These are phyloP conservation scores for Monosporascus sp. DNA, from an alignment of 2,329 filamentous ascomycete genomes.

Conservation along the genomic window DNA sequence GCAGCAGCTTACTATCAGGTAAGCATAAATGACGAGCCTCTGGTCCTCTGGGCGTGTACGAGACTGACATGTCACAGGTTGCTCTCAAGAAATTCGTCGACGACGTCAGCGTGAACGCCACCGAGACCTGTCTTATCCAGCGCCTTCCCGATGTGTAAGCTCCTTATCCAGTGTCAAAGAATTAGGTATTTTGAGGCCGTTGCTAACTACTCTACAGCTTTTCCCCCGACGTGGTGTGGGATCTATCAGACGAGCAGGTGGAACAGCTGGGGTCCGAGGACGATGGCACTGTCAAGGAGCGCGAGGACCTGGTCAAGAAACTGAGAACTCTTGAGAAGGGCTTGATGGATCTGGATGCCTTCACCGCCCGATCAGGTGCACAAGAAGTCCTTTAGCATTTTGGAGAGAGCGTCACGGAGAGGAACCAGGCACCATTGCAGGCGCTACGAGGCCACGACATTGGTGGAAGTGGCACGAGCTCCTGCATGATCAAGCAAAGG, in stretches of 20 bases:
- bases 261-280: constrained; percentile 19
- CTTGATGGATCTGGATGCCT: constrained; percentile 19
- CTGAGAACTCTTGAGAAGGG: constrained; percentile 16
- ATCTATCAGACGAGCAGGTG: constrained; percentile 16
- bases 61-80: constrained; percentile 12
- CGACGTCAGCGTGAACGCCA: constrained; percentile 20
- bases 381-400: constrained; percentile 2
- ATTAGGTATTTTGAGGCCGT: background rate
- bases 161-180: too few relatives aligned
- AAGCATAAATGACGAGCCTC: background rate
- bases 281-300: constrained; percentile 14
- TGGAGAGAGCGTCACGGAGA: too few relatives aligned
- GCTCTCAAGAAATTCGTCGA: constrained; percentile 23
- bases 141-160: constrained; percentile 21
- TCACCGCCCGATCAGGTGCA: constrained; percentile 14
- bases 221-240: constrained; percentile 20
- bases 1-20: constrained; percentile 20
- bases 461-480: too few relatives aligned
- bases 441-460: too few relatives aligned
- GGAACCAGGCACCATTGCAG: too few relatives aligned
- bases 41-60: background rate
- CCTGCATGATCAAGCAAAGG: too few relatives aligned
- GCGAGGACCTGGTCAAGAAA: constrained; percentile 13
- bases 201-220: constrained; percentile 7
- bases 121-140: constrained; percentile 20